Evolutionary conservation across 164 flowering plant species (phyloP).

Genomic region (Sextonia rubra): DNA sequence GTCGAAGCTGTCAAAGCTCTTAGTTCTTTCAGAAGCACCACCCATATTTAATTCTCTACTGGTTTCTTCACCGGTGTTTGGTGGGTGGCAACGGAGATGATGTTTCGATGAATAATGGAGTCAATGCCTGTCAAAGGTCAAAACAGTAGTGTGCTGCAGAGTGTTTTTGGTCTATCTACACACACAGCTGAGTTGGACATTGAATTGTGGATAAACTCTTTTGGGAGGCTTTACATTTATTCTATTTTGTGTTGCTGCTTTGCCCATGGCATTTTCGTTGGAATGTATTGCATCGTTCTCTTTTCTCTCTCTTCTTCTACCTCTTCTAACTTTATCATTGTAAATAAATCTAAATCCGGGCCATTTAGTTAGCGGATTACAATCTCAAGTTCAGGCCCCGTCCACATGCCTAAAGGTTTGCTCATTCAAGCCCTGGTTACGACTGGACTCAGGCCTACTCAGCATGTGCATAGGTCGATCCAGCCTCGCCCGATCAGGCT

Average conservation of each 20-base stretch:
- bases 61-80: too few relatives aligned
- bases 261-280: not conserved
- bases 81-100: not conserved
- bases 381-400: too few relatives aligned
- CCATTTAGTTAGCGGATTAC: too few relatives aligned
- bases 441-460: too few relatives aligned
- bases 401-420: too few relatives aligned
- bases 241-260: not conserved
- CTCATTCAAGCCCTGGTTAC: too few relatives aligned
- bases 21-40: slow-evolving; percentile 83
- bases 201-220: slow-evolving; percentile 24
- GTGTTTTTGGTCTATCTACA: not conserved
- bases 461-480: too few relatives aligned
- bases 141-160: not conserved
- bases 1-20: slow-evolving; percentile 79
- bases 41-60: slow-evolving; percentile 7
- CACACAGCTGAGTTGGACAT: slow-evolving; percentile 7
- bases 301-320: not conserved
- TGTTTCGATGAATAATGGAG: not conserved
- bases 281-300: not conserved
- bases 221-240: not conserved
- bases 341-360: too few relatives aligned
- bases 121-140: not conserved
- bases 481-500: too few relatives aligned
- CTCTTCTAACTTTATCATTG: too few relatives aligned